A percentile compares a stretch with the other conserved stretches of the same genome.
Evolutionary conservation across 768 basidiomycete species (phyloP).

Genomic region (Boletus tylopilopsis): DNA sequence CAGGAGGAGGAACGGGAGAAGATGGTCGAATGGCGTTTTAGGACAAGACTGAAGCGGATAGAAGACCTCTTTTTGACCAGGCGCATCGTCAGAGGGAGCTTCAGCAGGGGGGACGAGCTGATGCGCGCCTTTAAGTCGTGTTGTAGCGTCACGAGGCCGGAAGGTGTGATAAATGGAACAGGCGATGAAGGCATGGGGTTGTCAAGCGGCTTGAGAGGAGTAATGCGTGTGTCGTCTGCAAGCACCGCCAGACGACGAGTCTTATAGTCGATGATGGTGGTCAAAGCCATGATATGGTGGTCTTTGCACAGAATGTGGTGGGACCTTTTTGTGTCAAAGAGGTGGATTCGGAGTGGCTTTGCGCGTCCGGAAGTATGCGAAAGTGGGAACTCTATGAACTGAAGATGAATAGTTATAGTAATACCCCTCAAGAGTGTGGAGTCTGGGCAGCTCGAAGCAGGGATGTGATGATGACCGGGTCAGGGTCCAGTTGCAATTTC

Average conservation of each 20-base stretch:
- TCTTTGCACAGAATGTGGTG: conserved; percentile 17
- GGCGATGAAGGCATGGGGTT: conserved; percentile 24
- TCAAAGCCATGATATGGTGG: conserved; percentile 19
- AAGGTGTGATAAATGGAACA: conserved; percentile 26
- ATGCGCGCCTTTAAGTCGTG: conserved; percentile 31
- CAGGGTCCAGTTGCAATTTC: conserved; percentile 20
- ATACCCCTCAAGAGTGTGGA: conserved; percentile 5
- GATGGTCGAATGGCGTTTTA: conserved; percentile 27
- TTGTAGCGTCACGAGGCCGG: conserved; percentile 26
- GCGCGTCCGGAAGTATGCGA: conserved; percentile 6
- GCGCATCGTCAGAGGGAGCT: conserved; percentile 26
- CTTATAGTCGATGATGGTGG: conserved; percentile 20
- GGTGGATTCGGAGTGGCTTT: conserved; percentile 7
- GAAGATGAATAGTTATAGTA: conserved; percentile 15
- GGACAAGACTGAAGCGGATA: conserved; percentile 14
- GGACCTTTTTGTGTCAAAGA: conserved; percentile 18
- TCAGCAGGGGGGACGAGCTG: conserved; percentile 20
- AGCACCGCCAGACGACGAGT: neutral
- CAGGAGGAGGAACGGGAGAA: conserved; percentile 18
- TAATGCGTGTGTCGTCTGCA: conserved; percentile 14
- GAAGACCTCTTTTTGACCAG: conserved; percentile 28
- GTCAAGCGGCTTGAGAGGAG: conserved; percentile 14
- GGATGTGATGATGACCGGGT: conserved; percentile 17
- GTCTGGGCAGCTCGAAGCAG: conserved; percentile 19
- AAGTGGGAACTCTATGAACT: conserved; percentile 9